A percentile compares a stretch with the other conserved stretches of the same genome.
These are phyloP conservation scores for Mediolabrus comicus DNA, from an alignment of 108 stramenopile genomes.

Conservation along the genomic window DNA sequence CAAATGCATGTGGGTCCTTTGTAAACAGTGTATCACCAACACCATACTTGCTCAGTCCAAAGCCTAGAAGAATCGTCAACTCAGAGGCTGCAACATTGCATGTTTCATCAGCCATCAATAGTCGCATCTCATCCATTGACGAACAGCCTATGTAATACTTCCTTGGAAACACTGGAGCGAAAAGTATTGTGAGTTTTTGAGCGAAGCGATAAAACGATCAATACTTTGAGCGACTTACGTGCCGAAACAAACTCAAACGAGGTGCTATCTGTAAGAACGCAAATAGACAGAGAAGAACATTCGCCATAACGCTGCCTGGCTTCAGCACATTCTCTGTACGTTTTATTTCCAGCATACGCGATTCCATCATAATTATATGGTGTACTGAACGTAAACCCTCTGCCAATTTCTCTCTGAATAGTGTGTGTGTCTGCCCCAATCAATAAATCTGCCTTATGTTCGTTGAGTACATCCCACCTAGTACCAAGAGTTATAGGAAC, in stretches of 20 bases:
- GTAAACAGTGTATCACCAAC: conserved; percentile 6
- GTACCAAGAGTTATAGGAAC: not conserved
- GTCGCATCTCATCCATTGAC: not conserved
- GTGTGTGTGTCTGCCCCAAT: not conserved
- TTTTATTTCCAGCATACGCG: conserved; percentile 31
- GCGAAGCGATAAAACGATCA: too few relatives aligned
- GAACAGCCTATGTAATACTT: not conserved
- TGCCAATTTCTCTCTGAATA: conserved; percentile 15
- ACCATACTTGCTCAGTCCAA: not conserved
- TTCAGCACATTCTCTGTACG: conserved; percentile 43
- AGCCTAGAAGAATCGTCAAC: not conserved
- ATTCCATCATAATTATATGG: conserved; percentile 52
- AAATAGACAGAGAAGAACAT: conserved; percentile 19
- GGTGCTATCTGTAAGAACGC: conserved; percentile 4
- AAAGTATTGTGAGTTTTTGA: too few relatives aligned
- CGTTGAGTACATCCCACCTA: not conserved
- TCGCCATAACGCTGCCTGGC: conserved; percentile 10
- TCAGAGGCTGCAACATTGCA: conserved; percentile 19
- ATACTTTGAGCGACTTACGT: too few relatives aligned
- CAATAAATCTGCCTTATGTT: not conserved
- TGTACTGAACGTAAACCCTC: conserved; percentile 34
- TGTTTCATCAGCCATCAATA: not conserved
- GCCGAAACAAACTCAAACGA: conserved; percentile 1
- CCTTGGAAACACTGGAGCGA: not conserved
- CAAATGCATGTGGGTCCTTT: conserved; percentile 14